Evolutionary conservation across 2,329 filamentous ascomycete species (phyloP).

Genomic region (Pseudogymnoascus sp.): DNA sequence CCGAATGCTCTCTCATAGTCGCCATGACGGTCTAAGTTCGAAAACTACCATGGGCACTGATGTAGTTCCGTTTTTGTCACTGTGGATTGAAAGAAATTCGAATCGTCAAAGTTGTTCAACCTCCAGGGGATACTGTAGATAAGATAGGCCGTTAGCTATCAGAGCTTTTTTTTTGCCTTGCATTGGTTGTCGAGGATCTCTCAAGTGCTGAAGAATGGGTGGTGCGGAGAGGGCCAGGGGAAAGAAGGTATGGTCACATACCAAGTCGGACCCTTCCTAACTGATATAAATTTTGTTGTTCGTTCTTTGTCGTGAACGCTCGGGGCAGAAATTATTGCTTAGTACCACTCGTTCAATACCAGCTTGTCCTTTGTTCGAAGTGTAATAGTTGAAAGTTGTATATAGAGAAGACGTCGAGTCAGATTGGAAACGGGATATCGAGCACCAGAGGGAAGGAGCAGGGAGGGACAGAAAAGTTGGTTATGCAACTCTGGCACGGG

Average conservation of each 20-base stretch:
- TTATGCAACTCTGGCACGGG: conserved; percentile 2
- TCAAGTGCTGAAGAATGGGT: background rate
- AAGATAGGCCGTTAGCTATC: background rate
- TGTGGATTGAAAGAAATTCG: background rate
- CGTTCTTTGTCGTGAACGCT: background rate
- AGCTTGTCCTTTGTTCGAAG: conserved; percentile 1
- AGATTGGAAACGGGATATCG: conserved; percentile 1
- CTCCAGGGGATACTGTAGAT: conserved; percentile 2
- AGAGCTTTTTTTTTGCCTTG: background rate
- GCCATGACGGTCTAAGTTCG: conserved; percentile 6
- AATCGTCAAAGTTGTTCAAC: background rate
- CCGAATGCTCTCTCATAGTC: conserved; percentile 7
- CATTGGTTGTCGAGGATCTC: background rate
- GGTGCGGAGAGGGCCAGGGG: background rate
- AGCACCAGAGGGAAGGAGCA: background rate
- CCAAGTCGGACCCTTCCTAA: conserved; percentile 2
- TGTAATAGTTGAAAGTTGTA: background rate
- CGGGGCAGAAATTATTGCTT: background rate
- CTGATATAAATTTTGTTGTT: background rate
- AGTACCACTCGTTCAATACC: background rate
- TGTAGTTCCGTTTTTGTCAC: background rate
- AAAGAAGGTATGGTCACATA: conserved; percentile 3
- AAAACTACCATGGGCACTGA: background rate
- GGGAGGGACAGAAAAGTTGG: background rate
- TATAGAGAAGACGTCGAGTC: conserved; percentile 1